Base-by-base conservation (phyloP, 345 rosid genomes). In the Corchorus capsularis region DNA sequence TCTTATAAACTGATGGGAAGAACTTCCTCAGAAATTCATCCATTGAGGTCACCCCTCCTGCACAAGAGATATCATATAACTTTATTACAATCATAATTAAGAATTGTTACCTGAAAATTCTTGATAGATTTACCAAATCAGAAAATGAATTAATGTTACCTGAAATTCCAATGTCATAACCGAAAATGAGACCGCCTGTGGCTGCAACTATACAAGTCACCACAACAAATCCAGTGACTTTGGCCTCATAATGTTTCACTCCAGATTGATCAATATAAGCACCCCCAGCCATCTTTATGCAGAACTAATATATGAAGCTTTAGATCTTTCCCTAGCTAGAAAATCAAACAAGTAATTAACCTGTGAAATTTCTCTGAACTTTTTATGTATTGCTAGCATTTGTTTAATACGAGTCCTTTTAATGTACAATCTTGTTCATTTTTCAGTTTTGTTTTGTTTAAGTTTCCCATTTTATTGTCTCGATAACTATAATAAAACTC, bases 1-100 rank as follows among this genome's bases (percentile, higher is more conserved):
- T 39, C 15, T 80, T 79, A 37, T 79, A 73, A 46, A 85, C 81
- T 19, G 74, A 63, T 0, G 88, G 90, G 81, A 83, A 87, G 77
- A 87, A 85, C 67, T 6, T 75, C 17, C 8, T 81, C 59, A 83
- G 66, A 70, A 87, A 87, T 35, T 78, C 77, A 0, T 85, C 85
- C 90, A 85, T 87, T 15, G 90, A 87, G 60, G 86, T 87, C 34
- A 85, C 90, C 8, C 88, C 88, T 54, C 88, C 86, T 83, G 78
- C 7, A 72, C 37, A 79, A 13, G 56, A 7, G 22, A 1, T 14
- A 2, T 3, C 43, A 17, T 43, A 27, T 27, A 27, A 27, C 27
- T 27, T 27, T 27, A 47, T 47, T 47, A 10, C 50, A 47, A 47
- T 47, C 50, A 9, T 1, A n/a, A n/a, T n/a, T n/a, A 47, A 47